Evolutionary conservation across 2,329 filamentous ascomycete species (phyloP).

Genomic region (Penicillium sp.): DNA sequence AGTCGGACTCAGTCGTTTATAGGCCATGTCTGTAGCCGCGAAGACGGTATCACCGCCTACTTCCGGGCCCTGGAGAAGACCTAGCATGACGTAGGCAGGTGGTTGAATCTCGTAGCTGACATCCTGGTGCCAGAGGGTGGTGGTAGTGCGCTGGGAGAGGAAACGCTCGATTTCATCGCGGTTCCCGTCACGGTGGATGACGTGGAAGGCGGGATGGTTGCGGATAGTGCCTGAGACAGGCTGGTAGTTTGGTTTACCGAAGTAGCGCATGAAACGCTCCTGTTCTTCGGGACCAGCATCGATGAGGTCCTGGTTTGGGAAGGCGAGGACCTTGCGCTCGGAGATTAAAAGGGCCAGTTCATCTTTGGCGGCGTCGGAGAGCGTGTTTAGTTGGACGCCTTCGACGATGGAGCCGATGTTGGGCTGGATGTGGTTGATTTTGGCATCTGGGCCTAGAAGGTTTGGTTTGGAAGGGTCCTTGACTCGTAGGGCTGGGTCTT

Average conservation of each 20-base stretch:
- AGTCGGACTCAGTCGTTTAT: constrained; percentile 50
- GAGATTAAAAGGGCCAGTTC: constrained; percentile 62
- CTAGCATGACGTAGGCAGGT: constrained; percentile 46
- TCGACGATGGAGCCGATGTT: constrained; percentile 40
- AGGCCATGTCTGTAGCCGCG: constrained; percentile 43
- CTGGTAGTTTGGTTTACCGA: constrained; percentile 45
- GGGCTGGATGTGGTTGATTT: constrained; percentile 41
- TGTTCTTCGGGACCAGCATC: constrained; percentile 42
- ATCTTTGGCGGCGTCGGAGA: constrained; percentile 47
- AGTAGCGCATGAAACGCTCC: constrained; percentile 44
- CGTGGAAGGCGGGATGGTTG: constrained; percentile 44
- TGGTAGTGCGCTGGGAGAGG: constrained; percentile 42
- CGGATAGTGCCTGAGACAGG: constrained; percentile 42
- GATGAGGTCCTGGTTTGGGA: constrained; percentile 50
- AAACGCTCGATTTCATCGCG: constrained; percentile 42
- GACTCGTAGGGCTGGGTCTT: constrained; percentile 46
- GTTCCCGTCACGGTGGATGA: constrained; percentile 45
- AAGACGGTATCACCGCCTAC: constrained; percentile 49
- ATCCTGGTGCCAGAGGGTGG: constrained; percentile 48
- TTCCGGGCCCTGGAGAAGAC: constrained; percentile 47
- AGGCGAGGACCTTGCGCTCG: constrained; percentile 55
- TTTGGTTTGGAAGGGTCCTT: constrained; percentile 38
- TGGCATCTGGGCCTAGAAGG: constrained; percentile 29
- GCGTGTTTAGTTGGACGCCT: constrained; percentile 46
- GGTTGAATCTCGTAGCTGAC: constrained; percentile 48